These are phyloP conservation scores for Exophiala phaeomuriformis DNA, from an alignment of 2,329 filamentous ascomycete species.

Conservation along the genomic window DNA sequence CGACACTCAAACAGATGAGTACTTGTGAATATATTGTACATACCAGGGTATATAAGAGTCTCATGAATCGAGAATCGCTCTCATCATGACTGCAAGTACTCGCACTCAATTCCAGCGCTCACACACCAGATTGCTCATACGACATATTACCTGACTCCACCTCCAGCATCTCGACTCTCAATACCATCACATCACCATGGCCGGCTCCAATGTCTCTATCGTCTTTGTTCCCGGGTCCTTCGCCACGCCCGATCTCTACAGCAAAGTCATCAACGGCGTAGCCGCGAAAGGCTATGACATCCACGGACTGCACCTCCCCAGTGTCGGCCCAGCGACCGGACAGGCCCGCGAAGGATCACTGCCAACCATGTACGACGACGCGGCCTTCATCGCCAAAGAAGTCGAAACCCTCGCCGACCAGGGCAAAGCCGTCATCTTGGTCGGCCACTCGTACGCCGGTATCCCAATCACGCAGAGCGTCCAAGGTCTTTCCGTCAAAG, in stretches of 20 bases:
- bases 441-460: conserved; percentile 33
- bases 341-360: conserved; percentile 22
- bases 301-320: conserved; percentile 10
- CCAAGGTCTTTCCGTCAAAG: conserved; percentile 30
- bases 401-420: conserved; percentile 14
- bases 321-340: conserved; percentile 16
- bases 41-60: no score
- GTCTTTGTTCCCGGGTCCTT: conserved; percentile 18
- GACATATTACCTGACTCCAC: no score
- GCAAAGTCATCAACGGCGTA: conserved; percentile 10
- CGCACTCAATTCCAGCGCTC: no score
- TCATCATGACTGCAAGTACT: no score
- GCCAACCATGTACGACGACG: conserved; percentile 31
- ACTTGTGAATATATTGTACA: no score
- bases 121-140: no score
- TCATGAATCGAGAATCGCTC: no score
- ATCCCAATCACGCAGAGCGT: conserved; percentile 22
- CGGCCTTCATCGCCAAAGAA: conserved; percentile 27
- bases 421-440: conserved; percentile 30
- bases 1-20: no score
- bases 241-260: conserved; percentile 7
- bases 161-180: no score
- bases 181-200: no score
- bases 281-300: conserved; percentile 13
- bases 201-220: conserved; percentile 12